Evolutionary conservation across 1,284 basidiomycete species (phyloP), one percentile per base, ranked within the genome.

Genomic region (Cryptococcus depauperatus): DNA sequence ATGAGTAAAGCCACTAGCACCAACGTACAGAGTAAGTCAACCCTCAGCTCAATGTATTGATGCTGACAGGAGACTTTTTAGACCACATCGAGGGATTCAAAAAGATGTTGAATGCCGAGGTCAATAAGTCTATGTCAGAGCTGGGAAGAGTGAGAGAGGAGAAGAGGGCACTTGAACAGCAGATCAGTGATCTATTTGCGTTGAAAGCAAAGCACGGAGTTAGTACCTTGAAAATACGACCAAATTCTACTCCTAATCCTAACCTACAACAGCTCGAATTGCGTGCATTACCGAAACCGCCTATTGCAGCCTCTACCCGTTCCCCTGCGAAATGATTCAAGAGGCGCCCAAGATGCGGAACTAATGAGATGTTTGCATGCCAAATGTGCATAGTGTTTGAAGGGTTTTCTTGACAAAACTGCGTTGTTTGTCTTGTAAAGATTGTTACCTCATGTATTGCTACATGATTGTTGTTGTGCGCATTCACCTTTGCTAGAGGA

Each of bases 1-100:
- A 91, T 90, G 86, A 84, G 84, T 61, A 82, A 87, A 55, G 87
- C 86, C 1, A 90, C 87, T 0, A 79, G 79, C 1, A 84, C 89
- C 60, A 88, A 90, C 54, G 80, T 90, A 6, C 79, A 84, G 62
- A 73, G 85, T 85, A 64, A 68, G 77, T 63, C 16, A 19, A 14
- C 11, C 16, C 21, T 16, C n/a, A 26, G 21, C 14, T 14, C 18
- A 37, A 16, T 13, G n/a, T 21, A 6, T 8, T 8, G 4, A 21
- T 37, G 35, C 13, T 14, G 35, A 37, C 35, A 43, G 10, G 11
- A 25, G 9, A 28, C 25, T 19, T 16, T 32, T 4, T 53, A 86
- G 85, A 78, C 22, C 86, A 89, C 56, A 81, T 90, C 38, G 84
- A 88, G 54, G 82, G 70, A 53, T 72, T 72, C 64, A 70, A 72